Percentiles rank a stretch among this genome's conserved stretches.
Evolutionary conservation across 192 early-diverging fungal species (phyloP).

Genomic region (Coemansia aciculifera): DNA sequence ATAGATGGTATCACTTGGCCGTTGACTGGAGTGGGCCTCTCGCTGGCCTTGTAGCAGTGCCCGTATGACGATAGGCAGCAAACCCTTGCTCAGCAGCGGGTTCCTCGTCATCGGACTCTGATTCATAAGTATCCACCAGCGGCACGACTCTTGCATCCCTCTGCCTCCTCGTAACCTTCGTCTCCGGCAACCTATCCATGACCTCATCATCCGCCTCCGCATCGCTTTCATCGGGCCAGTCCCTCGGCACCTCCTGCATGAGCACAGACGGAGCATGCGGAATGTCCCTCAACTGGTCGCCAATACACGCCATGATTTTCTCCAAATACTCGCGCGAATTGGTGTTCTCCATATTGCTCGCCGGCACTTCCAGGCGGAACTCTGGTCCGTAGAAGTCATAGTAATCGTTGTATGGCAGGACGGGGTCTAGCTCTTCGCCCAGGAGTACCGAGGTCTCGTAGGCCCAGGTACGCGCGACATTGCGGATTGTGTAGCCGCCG

Average conservation of each 20-base stretch:
- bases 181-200: conserved; percentile 35
- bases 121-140: conserved; percentile 43
- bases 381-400: conserved; percentile 92
- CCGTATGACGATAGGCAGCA: conserved; percentile 36
- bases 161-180: conserved; percentile 30
- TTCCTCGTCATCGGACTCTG: conserved; percentile 39
- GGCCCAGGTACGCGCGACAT: conserved; percentile 92
- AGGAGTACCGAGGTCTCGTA: conserved; percentile 89
- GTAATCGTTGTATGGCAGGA: conserved; percentile 86
- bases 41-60: conserved; percentile 39
- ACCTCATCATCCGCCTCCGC: conserved; percentile 38
- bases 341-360: conserved; percentile 86
- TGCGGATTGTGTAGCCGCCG: conserved; percentile 96
- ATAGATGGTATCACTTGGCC: background rate
- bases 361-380: conserved; percentile 80
- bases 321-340: conserved; percentile 84
- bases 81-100: conserved; percentile 6
- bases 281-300: conserved; percentile 62
- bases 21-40: background rate
- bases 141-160: conserved; percentile 50
- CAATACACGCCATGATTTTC: conserved; percentile 59
- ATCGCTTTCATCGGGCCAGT: conserved; percentile 52
- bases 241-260: conserved; percentile 46
- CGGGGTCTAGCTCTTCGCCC: conserved; percentile 66
- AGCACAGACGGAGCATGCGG: conserved; percentile 63